Evolutionary conservation across 2,329 filamentous ascomycete genomes (phyloP).

Genomic region (Harringtonia aguacate): DNA sequence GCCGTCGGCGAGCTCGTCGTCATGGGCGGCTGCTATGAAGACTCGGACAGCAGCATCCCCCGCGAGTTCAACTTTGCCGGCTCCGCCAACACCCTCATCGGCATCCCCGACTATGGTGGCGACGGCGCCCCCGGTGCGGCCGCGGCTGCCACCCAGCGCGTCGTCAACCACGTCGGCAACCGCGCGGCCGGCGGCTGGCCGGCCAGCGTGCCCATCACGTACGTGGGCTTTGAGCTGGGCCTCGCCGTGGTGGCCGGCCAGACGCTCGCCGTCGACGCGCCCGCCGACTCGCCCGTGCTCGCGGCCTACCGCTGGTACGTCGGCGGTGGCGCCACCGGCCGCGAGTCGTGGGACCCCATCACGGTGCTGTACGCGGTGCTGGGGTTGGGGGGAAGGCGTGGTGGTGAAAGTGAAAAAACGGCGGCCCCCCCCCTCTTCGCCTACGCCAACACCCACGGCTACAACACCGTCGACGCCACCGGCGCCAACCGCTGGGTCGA

Average conservation of each 20-base stretch:
- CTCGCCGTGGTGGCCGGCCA: conserved; percentile 22
- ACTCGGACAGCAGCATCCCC: conserved; percentile 32
- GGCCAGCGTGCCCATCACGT: conserved; percentile 23
- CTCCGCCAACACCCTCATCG: conserved; percentile 23
- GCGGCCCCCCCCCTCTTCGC: conserved; percentile 21
- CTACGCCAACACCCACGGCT: conserved; percentile 25
- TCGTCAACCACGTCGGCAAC: conserved; percentile 34
- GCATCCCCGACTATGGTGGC: too few species aligned
- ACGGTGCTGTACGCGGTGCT: conserved; percentile 27
- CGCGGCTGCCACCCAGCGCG: conserved; percentile 16
- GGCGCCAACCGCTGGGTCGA: conserved; percentile 32
- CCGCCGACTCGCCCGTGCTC: conserved; percentile 21
- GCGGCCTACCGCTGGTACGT: conserved; percentile 30
- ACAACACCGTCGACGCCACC: conserved; percentile 27
- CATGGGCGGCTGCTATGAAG: conserved; percentile 43
- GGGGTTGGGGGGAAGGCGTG: conserved; percentile 18
- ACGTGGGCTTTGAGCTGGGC: conserved; percentile 33
- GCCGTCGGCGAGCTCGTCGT: conserved; percentile 39
- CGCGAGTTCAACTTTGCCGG: conserved; percentile 38
- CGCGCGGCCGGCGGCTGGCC: too few species aligned
- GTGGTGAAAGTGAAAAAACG: too few species aligned
- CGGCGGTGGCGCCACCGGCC: conserved; percentile 10
- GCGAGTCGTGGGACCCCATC: conserved; percentile 31
- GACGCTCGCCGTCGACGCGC: conserved; percentile 21
- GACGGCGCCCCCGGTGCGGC: conserved; percentile 16